These are phyloP conservation scores for Mycena alexandri DNA, from an alignment of 768 basidiomycete species.

Conservation along the genomic window DNA sequence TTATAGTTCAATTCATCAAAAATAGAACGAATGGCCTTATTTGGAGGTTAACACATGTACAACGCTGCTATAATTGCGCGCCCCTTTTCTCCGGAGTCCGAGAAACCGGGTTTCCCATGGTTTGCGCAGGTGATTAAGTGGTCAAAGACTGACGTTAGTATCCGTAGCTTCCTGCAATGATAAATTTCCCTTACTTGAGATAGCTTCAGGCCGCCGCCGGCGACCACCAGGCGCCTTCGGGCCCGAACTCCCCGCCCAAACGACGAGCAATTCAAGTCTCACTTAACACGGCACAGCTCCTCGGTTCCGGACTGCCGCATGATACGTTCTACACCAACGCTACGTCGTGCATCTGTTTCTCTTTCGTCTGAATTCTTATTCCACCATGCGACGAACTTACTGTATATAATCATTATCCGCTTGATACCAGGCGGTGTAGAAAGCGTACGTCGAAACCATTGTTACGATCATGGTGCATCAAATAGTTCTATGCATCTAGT, in stretches of 20 bases:
- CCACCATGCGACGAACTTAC: background rate
- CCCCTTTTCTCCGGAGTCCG: conserved; percentile 5
- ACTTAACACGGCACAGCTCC: background rate
- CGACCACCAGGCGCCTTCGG: conserved; percentile 2
- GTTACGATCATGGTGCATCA: conserved; percentile 5
- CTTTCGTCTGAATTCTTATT: background rate
- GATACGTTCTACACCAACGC: conserved; percentile 1
- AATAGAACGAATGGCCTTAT: too few species aligned
- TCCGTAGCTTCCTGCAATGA: too few species aligned
- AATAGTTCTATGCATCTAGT: background rate
- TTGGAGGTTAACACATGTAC: too few species aligned
- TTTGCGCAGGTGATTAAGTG: too few species aligned
- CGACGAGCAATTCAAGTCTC: background rate
- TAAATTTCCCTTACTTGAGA: too few species aligned
- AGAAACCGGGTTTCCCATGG: conserved; percentile 1
- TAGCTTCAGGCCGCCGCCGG: conserved; percentile 2
- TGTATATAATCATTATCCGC: background rate
- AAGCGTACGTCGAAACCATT: background rate
- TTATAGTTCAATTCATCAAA: too few species aligned
- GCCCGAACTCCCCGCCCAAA: background rate
- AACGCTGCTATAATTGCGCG: background rate
- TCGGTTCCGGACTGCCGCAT: conserved; percentile 2
- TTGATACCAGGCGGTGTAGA: background rate
- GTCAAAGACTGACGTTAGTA: too few species aligned
- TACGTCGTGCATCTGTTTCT: background rate